Evolutionary conservation across 2,329 filamentous ascomycete genomes (phyloP).

Genomic region (Ceratocystis lukuohia): DNA sequence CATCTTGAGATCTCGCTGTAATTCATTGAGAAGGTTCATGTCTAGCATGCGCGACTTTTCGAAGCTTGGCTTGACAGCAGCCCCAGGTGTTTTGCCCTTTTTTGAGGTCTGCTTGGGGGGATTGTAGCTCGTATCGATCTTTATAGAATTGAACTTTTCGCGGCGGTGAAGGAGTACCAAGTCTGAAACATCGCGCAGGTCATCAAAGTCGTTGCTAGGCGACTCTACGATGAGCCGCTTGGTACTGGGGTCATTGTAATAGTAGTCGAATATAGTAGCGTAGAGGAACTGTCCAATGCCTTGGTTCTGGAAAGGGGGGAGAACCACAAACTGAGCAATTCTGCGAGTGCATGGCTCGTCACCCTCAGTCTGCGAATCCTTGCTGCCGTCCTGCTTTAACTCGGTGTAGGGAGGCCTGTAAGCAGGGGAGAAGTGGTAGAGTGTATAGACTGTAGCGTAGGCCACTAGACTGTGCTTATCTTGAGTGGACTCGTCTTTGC

Average conservation of each 20-base stretch:
- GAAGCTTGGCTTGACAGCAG: constrained; percentile 12
- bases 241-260: constrained; percentile 53
- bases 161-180: constrained; percentile 48
- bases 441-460: constrained; percentile 81
- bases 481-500: constrained; percentile 27
- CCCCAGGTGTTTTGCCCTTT: constrained; percentile 14
- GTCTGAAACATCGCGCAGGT: constrained; percentile 64
- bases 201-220: constrained; percentile 75
- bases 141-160: constrained; percentile 44
- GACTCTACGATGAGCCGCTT: constrained; percentile 87
- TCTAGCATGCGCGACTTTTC: constrained; percentile 26
- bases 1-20: constrained; percentile 56
- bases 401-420: constrained; percentile 26
- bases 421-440: constrained; percentile 50
- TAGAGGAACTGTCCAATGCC: constrained; percentile 75
- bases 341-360: constrained; percentile 55
- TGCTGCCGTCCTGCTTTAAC: not conserved
- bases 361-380: constrained; percentile 19
- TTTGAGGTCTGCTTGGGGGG: constrained; percentile 34
- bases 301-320: constrained; percentile 72
- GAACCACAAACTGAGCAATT: constrained; percentile 84
- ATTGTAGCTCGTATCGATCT: constrained; percentile 38
- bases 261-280: constrained; percentile 58
- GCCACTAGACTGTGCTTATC: constrained; percentile 66
- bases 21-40: constrained; percentile 37